These are phyloP conservation scores for Pythium phragmitis DNA, from an alignment of 352 stramenopile genomes.

Conservation along the genomic window DNA sequence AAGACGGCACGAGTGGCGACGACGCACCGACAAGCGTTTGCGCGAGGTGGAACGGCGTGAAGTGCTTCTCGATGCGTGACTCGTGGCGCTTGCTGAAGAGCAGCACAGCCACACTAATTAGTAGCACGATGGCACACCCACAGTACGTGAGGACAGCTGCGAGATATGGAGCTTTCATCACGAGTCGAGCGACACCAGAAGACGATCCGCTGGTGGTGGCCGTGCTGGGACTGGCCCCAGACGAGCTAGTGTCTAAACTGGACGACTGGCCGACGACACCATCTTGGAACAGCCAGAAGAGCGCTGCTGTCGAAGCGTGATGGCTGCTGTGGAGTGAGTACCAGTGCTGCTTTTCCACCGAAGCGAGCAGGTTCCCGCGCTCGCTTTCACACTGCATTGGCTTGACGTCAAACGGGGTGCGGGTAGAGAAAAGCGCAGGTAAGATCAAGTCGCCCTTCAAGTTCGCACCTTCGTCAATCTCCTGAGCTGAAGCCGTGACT, in stretches of 20 bases:
- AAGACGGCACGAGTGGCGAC: slow-evolving; percentile 18
- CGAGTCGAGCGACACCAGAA: slow-evolving; percentile 8
- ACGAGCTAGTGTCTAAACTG: background rate
- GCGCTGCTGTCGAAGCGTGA: slow-evolving; percentile 3
- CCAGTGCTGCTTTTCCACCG: slow-evolving; percentile 25
- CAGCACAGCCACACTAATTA: slow-evolving; percentile 24
- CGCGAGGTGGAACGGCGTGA: slow-evolving; percentile 25
- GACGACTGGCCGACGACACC: slow-evolving; percentile 14
- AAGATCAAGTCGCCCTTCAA: slow-evolving; percentile 25
- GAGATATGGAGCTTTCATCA: slow-evolving; percentile 15
- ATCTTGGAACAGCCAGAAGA: slow-evolving; percentile 30
- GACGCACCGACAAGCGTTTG: slow-evolving; percentile 23
- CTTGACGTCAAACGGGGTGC: background rate
- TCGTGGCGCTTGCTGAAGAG: slow-evolving; percentile 30
- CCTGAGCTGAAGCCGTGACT: background rate
- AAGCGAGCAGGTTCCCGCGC: slow-evolving; percentile 22
- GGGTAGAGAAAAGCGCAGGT: slow-evolving; percentile 5
- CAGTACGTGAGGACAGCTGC: slow-evolving; percentile 24
- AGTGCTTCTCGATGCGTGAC: slow-evolving; percentile 29
- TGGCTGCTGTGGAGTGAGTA: slow-evolving; percentile 10
- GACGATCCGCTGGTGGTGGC: background rate
- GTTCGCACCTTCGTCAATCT: slow-evolving; percentile 20
- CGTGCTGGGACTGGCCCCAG: background rate
- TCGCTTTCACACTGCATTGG: slow-evolving; percentile 18
- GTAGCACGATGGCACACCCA: slow-evolving; percentile 20